Evolutionary conservation across 306 rosid species (phyloP).

Genomic region (Glycine latifolia): DNA sequence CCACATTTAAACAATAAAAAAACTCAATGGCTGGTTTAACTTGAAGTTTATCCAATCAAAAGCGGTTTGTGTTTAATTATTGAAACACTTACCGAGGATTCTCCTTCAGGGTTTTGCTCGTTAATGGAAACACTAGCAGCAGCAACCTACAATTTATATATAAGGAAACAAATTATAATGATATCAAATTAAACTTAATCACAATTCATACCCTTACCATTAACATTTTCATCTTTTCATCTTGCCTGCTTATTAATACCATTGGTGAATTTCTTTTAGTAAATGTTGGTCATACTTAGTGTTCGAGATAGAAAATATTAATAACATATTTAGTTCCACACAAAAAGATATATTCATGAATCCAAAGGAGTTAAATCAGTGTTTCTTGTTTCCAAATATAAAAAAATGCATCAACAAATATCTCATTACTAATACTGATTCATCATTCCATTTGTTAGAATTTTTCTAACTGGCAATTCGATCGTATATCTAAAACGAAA

Average conservation of each 20-base stretch:
- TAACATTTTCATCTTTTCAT: background rate
- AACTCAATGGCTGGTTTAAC: background rate
- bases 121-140: slow-evolving; percentile 30
- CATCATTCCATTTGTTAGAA: background rate
- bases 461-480: background rate
- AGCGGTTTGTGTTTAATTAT: background rate
- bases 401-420: background rate
- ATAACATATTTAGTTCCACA: background rate
- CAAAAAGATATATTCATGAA: background rate
- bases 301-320: background rate
- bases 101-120: background rate
- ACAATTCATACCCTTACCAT: slow-evolving; percentile 36
- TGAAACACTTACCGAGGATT: slow-evolving; percentile 19
- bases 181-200: background rate
- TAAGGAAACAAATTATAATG: background rate
- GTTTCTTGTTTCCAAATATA: background rate
- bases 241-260: background rate
- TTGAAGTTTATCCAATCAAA: background rate
- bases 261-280: slow-evolving; percentile 1
- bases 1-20: background rate
- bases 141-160: slow-evolving; percentile 32
- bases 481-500: background rate
- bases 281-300: background rate
- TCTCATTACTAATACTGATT: background rate
- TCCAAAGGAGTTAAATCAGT: background rate